These are phyloP conservation scores for Sindora glabra DNA, from an alignment of 306 rosid genomes.

Conservation along the genomic window DNA sequence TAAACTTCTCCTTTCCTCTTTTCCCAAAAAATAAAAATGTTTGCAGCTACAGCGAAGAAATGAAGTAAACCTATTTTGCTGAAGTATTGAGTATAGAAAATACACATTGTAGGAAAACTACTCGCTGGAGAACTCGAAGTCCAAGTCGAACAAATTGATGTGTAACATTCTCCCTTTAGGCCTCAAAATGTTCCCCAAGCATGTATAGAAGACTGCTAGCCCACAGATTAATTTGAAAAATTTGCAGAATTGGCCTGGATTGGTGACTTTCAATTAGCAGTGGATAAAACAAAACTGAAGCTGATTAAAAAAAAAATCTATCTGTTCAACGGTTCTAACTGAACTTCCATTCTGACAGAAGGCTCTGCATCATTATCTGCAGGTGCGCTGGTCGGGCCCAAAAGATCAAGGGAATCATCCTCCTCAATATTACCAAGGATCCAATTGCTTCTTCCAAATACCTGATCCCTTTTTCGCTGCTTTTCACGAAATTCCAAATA, in stretches of 20 bases:
- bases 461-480: slow-evolving; percentile 29
- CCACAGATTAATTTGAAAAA: background rate
- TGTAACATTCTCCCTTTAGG: slow-evolving; percentile 15
- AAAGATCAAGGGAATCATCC: slow-evolving; percentile 76
- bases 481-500: slow-evolving; percentile 58
- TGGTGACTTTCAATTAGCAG: slow-evolving; percentile 8
- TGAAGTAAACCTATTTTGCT: slow-evolving; percentile 13
- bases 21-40: background rate
- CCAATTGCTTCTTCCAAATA: slow-evolving; percentile 69
- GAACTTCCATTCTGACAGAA: slow-evolving; percentile 74
- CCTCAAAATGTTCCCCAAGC: slow-evolving; percentile 25
- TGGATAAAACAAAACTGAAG: background rate
- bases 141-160: slow-evolving; percentile 1
- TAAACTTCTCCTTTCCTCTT: background rate
- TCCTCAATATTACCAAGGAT: slow-evolving; percentile 74
- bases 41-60: slow-evolving; percentile 10
- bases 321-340: slow-evolving; percentile 74
- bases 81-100: slow-evolving; percentile 15
- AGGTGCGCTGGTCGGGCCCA: slow-evolving; percentile 35
- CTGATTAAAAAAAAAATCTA: too few species aligned
- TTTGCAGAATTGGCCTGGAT: slow-evolving; percentile 19
- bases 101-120: slow-evolving; percentile 1
- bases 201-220: slow-evolving; percentile 18
- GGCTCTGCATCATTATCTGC: slow-evolving; percentile 39
- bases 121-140: slow-evolving; percentile 24